Evolutionary conservation across 1,139 yeast species (phyloP), one percentile per base, ranked within the genome.

Genomic region (Meyerozyma athensensis): DNA sequence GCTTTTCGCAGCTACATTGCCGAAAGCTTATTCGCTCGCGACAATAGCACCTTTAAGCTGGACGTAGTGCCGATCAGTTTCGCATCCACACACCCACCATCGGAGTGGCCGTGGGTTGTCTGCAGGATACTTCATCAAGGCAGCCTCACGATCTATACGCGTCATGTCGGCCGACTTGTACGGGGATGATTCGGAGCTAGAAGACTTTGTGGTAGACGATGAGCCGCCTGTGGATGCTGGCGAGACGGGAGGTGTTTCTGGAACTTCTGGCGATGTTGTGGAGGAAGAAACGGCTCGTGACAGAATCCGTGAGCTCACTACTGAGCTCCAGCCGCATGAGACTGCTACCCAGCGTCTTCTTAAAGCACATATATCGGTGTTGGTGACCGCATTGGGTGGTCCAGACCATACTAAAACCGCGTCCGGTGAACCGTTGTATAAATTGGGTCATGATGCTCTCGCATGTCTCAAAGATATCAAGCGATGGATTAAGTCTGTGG

Each of bases 381-480:
- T 86, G 36, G 86, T 83, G 4, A 74, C 92, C 2, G 92, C 96
- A 0, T 64, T 87, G 2, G 96, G 96, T 35, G 96, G 95, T 1
- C 71, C 77, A 0, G 95, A 86, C 55, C 72, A 78, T 38, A 59
- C 54, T 3, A 45, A 55, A 3, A n/a, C 28, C 6, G 28, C 28
- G 28, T 10, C n/a, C 12, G 7, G 12, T 7, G 12, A 10, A 13
- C 28, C n/a, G 12, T 8, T 10, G 9, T 92, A 92, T 53, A 78
- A 77, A 45, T 69, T 90, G 3, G 98, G 98, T 8, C 90, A 84
- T 47, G 97, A 92, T 54, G 96, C 97, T 2, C 62, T 86, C 43
- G 90, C 90, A 1, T 87, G 97, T 59, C 63, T 92, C 26, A 83
- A 86, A 49, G 98, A 92, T 61, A 61, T 92, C 43, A 87, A 86